These are phyloP conservation scores for Ilyonectria robusta DNA, from an alignment of 2,329 filamentous ascomycete species.

Conservation along the genomic window DNA sequence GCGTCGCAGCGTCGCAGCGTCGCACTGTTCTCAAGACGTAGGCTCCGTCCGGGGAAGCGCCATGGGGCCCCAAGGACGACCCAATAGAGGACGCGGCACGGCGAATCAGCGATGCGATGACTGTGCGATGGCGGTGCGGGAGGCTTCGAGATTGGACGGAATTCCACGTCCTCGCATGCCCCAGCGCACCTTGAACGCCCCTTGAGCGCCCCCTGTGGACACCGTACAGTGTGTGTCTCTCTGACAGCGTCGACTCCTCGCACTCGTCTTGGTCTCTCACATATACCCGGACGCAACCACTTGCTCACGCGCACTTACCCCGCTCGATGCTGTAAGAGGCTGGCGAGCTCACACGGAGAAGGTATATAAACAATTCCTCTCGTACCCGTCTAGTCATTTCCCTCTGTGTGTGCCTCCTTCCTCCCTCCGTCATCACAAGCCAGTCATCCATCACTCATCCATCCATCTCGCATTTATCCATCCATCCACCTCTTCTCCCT, in stretches of 20 bases:
- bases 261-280: neutral
- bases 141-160: conserved; percentile 9
- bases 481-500: neutral
- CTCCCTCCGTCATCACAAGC: conserved; percentile 31
- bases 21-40: conserved; percentile 3
- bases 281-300: conserved; percentile 15
- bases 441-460: conserved; percentile 2
- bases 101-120: neutral
- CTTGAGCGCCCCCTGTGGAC: neutral
- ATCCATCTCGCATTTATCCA: neutral
- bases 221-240: neutral
- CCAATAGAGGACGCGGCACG: neutral
- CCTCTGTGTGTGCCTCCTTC: conserved; percentile 27
- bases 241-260: neutral
- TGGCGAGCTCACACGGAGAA: conserved; percentile 4
- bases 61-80: neutral
- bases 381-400: conserved; percentile 3
- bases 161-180: neutral
- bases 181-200: neutral
- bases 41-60: neutral
- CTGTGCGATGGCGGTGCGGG: neutral
- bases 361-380: conserved; percentile 29
- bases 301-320: conserved; percentile 45
- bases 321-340: conserved; percentile 41
- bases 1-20: neutral